Base-by-base conservation (phyloP, 192 early-diverging fungal genomes). In the Chytriomyces confervae region DNA sequence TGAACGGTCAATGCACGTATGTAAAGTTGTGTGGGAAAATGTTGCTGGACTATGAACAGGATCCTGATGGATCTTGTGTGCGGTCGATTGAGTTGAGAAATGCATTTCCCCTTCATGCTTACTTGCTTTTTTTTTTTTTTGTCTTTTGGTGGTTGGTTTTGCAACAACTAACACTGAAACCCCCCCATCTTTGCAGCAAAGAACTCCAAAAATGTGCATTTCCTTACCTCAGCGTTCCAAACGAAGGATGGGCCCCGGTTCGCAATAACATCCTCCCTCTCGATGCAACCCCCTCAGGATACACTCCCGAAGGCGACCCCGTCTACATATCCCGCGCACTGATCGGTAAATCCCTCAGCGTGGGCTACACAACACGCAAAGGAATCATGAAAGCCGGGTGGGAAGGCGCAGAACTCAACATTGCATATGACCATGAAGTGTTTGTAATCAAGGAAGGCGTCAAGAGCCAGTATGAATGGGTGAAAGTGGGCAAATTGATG, bases 391-490 rank as follows among this genome's bases (percentile, higher is more conserved):
- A 44, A 9, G 18, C 43, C 29, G 61, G 45, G 4, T 74, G 72
- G 72, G 72, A 74, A 74, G 72, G 72, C 23, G 16, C 5, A 1
- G 60, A 62, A 20, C 72, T 74, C 7, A 10, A 11, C 18, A 61
- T 74, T 44, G 18, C 23, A n/a, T 74, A 74, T 48, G 72, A 74
- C 45, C 72, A 74, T 27, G 72, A 74, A 62, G 44, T 74, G 8
- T 45, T 74, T 9, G 7, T n/a, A 2, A 23, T 74, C 11, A 43
- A 8, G 2, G 45, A 29, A n/a, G 18, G 44, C n/a, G 29, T 23
- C 9, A 9, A 9, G 8, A 48, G 60, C 18, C 24, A 62, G 10
- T 62, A 46, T 48, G 72, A 74, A 47, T 74, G 72, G 72, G 72
- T 74, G 29, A 43, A 36, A 8, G 50, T 43, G n/a, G 72, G 72